Conservation (phyloP, 495 filamentous ascomycete species). For the Tuber umbilicatum region DNA sequence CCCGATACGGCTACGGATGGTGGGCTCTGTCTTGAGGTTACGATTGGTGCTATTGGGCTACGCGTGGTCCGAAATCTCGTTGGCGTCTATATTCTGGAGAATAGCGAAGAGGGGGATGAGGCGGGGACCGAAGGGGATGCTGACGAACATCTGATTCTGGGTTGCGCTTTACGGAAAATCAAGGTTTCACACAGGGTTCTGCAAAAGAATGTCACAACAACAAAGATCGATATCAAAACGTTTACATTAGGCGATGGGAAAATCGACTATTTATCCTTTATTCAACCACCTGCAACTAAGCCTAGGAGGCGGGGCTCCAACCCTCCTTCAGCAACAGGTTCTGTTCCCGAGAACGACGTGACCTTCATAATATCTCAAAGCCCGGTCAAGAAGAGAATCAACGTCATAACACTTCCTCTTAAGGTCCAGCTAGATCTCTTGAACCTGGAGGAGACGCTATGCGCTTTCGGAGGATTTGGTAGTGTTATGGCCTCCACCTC, state of each 20-base stretch:
- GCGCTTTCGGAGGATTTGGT: constrained; percentile 86
- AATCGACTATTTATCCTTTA: constrained; percentile 71
- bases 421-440: constrained; percentile 71
- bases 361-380: constrained; percentile 54
- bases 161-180: constrained; percentile 47
- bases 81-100: constrained; percentile 41
- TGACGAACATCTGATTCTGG: constrained; percentile 46
- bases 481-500: constrained; percentile 83
- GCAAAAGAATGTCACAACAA: constrained; percentile 41
- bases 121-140: constrained; percentile 44
- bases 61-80: constrained; percentile 50
- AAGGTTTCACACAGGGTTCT: constrained; percentile 42
- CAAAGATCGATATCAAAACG: constrained; percentile 54
- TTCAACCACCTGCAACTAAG: constrained; percentile 39
- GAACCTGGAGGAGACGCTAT: constrained; percentile 75
- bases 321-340: constrained; percentile 48
- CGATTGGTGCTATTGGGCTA: constrained; percentile 39
- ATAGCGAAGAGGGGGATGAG: constrained; percentile 16
- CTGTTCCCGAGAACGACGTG: constrained; percentile 54
- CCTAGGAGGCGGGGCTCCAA: constrained; percentile 62
- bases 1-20: constrained; percentile 29
- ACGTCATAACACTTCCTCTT: constrained; percentile 76
- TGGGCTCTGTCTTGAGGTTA: constrained; percentile 28
- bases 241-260: constrained; percentile 66
- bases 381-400: constrained; percentile 51